These are phyloP conservation scores for Albugo laibachii DNA, from an alignment of 352 stramenopile species.

Conservation along the genomic window DNA sequence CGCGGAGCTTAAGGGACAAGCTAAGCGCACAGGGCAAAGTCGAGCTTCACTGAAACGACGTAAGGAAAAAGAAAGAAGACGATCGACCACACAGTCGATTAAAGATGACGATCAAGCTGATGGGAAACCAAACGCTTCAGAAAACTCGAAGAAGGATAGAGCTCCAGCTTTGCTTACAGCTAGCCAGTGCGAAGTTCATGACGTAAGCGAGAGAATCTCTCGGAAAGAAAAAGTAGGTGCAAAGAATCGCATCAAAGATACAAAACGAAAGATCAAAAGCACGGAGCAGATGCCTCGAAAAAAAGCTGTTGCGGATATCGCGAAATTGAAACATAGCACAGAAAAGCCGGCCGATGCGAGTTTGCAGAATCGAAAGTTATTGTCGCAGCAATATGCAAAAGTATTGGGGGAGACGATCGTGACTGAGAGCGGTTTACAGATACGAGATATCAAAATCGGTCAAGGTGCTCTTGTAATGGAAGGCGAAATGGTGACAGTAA, in stretches of 20 bases:
- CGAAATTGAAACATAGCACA: slow-evolving; percentile 4
- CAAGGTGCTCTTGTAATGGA: slow-evolving; percentile 21
- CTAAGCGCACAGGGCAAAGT: slow-evolving; percentile 22
- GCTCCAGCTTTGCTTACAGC: slow-evolving; percentile 6
- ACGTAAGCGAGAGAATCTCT: slow-evolving; percentile 6
- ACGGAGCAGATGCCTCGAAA: background rate
- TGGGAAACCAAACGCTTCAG: background rate
- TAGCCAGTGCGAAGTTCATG: slow-evolving; percentile 4
- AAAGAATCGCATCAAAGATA: slow-evolving; percentile 6
- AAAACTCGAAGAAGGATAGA: background rate
- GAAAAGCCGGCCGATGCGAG: slow-evolving; percentile 3
- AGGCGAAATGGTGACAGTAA: slow-evolving; percentile 57
- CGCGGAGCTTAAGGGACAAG: slow-evolving; percentile 15
- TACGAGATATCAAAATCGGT: slow-evolving; percentile 33
- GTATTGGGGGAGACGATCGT: slow-evolving; percentile 27
- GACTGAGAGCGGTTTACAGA: slow-evolving; percentile 26
- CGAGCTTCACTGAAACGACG: slow-evolving; percentile 59
- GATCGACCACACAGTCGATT: slow-evolving; percentile 6
- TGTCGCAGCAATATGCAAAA: slow-evolving; percentile 31
- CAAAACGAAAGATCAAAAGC: slow-evolving; percentile 1
- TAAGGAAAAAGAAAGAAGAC: slow-evolving; percentile 52
- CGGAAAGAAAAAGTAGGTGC: slow-evolving; percentile 11
- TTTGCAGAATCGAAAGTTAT: slow-evolving; percentile 21
- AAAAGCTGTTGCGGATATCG: slow-evolving; percentile 8
- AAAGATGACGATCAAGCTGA: background rate